Evolutionary conservation across 75 land plant genomes (phyloP), one percentile per base, ranked within the genome.

Genomic region (Cunninghamia lanceolata): DNA sequence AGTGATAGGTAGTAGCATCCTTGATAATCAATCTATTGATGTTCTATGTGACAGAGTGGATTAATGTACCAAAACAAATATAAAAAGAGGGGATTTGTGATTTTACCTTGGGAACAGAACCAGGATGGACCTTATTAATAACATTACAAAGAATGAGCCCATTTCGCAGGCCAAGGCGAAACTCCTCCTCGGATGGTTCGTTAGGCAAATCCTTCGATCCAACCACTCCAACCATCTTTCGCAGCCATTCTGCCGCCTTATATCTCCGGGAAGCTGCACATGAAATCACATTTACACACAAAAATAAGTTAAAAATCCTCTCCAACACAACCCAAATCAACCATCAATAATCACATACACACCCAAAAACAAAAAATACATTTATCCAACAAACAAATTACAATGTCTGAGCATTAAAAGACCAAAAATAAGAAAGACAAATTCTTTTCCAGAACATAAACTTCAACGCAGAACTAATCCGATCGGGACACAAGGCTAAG

Each of bases 171-270:
- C 94, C 95, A 82, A 94, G 91, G 59, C 95, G 85, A 81, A 97
- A 91, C 85, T 97, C 99, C 83, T 97, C 99, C 85, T 94, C 97
- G 1, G 97, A 89, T 4, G 99, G 96, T 85, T 94, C 93, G 4
- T 91, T 89, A 9, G 99, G 93, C 83, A 97, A 89, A 86, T 93
- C 94, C 84, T 87, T 89, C 25, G 93, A 90, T 1, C 82, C 88
- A 4, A 95, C 91, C 28, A 89, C 91, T 16, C 99, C 99, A 30
- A 97, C 90, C 91, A 91, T 94, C 88, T 94, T 95, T 47, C 94
- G 89, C 82, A 97, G 87, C 99, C 99, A 97, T 17, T 88, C 86
- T 16, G 97, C 96, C 1, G 96, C 99, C 81, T 93, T 93, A 86
- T 92, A 86, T 85, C 99, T 91, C 78, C 99, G 89, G 11, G 89